Evolutionary conservation across 2,329 filamentous ascomycete species (phyloP).

Genomic region (Onygena corvina): DNA sequence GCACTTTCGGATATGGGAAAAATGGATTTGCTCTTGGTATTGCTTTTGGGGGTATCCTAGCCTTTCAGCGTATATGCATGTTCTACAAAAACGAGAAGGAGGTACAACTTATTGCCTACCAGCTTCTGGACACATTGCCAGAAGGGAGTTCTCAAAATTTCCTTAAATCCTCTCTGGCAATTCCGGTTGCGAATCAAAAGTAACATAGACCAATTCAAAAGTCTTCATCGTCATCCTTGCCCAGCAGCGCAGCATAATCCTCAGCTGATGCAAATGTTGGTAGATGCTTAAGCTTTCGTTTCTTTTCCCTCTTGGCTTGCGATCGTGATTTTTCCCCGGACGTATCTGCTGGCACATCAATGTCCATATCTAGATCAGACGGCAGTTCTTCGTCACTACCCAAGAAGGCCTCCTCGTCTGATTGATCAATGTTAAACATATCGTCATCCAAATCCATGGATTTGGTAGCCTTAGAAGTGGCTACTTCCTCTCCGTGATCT

Average conservation of each 20-base stretch:
- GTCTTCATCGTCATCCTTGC: constrained; percentile 41
- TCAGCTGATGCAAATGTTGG: constrained; percentile 89
- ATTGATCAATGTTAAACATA: constrained; percentile 40
- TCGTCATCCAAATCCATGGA: constrained; percentile 41
- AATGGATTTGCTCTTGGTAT: background rate
- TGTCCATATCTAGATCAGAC: constrained; percentile 36
- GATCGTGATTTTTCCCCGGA: constrained; percentile 34
- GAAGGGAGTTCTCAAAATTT: background rate
- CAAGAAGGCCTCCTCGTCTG: constrained; percentile 36
- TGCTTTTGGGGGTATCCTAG: constrained; percentile 2
- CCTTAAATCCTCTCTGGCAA: background rate
- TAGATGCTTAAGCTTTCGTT: constrained; percentile 74
- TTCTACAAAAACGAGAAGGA: background rate
- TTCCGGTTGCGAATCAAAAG: background rate
- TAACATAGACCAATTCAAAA: background rate
- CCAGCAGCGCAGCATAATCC: constrained; percentile 80
- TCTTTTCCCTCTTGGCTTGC: constrained; percentile 45
- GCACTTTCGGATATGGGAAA: background rate
- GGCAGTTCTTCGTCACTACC: constrained; percentile 46
- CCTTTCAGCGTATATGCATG: background rate
- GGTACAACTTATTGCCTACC: background rate
- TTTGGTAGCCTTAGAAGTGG: constrained; percentile 24
- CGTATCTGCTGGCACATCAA: constrained; percentile 25
- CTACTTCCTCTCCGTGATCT: constrained; percentile 11
- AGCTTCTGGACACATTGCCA: background rate